Evolutionary conservation across 192 early-diverging fungal species (phyloP).

Genomic region (Coemansia sp.): DNA sequence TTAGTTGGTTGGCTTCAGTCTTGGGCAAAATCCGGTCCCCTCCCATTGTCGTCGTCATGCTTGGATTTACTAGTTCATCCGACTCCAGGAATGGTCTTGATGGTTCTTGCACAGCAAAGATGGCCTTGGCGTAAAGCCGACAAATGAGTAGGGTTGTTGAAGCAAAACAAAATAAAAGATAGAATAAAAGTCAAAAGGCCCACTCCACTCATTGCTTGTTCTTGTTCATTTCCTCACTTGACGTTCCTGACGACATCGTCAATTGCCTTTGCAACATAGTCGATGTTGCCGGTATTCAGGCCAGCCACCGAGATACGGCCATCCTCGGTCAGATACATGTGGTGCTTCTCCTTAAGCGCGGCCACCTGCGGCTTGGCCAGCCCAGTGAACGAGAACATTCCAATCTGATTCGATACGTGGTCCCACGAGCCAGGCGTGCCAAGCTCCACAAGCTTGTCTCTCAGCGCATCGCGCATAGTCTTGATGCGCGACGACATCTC

Average conservation of each 20-base stretch:
- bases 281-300: constrained; percentile 82
- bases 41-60: too few relatives aligned
- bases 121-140: too few relatives aligned
- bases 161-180: constrained; percentile 3
- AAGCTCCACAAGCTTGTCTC: constrained; percentile 64
- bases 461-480: constrained; percentile 77
- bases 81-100: too few relatives aligned
- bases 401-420: constrained; percentile 94
- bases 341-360: constrained; percentile 79
- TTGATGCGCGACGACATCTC: constrained; percentile 91
- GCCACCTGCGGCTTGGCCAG: constrained; percentile 74
- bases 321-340: constrained; percentile 92
- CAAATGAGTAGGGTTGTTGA: neutral
- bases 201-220: too few relatives aligned
- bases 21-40: too few relatives aligned
- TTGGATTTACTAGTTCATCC: too few relatives aligned
- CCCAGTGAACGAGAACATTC: constrained; percentile 98
- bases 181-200: too few relatives aligned
- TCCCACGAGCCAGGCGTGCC: constrained; percentile 94
- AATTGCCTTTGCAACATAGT: constrained; percentile 85
- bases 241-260: constrained; percentile 88
- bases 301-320: constrained; percentile 97
- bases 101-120: too few relatives aligned
- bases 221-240: constrained; percentile 7
- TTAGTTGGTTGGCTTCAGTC: too few relatives aligned